phyloP scores from a whole-genome alignment of 1,139 yeast species.

The Suhomyces atakaporum region DNA sequence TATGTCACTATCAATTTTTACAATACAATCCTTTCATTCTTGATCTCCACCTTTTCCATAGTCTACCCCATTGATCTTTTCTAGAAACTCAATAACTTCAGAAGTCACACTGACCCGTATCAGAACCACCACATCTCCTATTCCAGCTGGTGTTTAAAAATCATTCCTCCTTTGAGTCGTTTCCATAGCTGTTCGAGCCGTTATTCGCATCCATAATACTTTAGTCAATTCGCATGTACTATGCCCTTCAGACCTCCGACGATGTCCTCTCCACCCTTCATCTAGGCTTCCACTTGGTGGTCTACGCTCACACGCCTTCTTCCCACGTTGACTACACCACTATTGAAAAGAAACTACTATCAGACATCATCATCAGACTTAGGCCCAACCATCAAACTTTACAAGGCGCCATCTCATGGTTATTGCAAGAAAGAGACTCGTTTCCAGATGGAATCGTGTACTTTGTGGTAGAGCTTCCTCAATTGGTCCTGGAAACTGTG shows the following conservation, averaged over 20 bases:
- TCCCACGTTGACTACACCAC: not conserved
- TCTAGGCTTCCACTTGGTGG: conserved; percentile 2
- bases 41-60: too few species aligned
- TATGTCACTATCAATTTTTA: too few species aligned
- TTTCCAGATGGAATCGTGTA: not conserved
- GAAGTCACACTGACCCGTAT: too few species aligned
- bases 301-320: not conserved
- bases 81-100: too few species aligned
- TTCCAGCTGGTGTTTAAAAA: too few species aligned
- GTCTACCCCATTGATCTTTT: too few species aligned
- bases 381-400: not conserved
- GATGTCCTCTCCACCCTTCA: not conserved
- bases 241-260: not conserved
- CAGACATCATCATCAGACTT: conserved; percentile 2
- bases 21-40: too few species aligned
- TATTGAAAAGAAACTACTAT: not conserved
- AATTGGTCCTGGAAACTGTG: not conserved
- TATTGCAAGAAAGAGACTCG: not conserved
- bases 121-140: too few species aligned
- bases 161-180: too few species aligned
- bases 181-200: too few species aligned
- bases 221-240: too few species aligned
- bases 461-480: conserved; percentile 1
- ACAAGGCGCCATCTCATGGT: not conserved
- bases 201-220: too few species aligned